These are phyloP conservation scores for Persicaria tinctoria DNA, from an alignment of 148 eudicot species.

Conservation along the genomic window DNA sequence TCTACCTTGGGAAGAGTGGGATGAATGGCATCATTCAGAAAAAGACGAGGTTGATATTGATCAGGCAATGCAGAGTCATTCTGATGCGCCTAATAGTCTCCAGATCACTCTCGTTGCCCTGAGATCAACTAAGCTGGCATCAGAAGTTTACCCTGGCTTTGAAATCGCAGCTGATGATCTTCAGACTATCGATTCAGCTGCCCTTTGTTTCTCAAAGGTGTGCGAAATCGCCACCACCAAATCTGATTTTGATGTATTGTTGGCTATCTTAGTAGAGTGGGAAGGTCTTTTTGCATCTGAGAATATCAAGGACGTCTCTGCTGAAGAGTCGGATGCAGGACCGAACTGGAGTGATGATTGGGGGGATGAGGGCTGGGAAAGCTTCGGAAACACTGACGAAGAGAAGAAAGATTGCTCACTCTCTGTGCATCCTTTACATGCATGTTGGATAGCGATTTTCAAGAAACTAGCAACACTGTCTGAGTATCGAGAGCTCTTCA, in stretches of 20 bases:
- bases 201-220: constrained; percentile 63
- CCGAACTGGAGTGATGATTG: constrained; percentile 75
- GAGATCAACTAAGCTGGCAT: constrained; percentile 63
- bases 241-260: constrained; percentile 49
- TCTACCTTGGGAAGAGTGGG: constrained; percentile 87
- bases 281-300: constrained; percentile 49
- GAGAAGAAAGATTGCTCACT: constrained; percentile 26
- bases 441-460: constrained; percentile 72
- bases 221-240: constrained; percentile 42
- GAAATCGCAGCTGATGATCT: constrained; percentile 71
- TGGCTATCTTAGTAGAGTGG: constrained; percentile 68
- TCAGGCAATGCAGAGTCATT: constrained; percentile 20
- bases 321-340: constrained; percentile 34
- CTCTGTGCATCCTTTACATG: constrained; percentile 68
- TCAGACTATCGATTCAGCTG: constrained; percentile 57
- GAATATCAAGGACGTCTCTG: constrained; percentile 30
- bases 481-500: constrained; percentile 31
- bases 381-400: constrained; percentile 53
- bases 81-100: constrained; percentile 57
- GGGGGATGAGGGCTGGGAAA: constrained; percentile 96
- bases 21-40: constrained; percentile 28
- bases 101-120: constrained; percentile 74
- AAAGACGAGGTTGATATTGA: constrained; percentile 23
- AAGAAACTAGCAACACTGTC: constrained; percentile 38
- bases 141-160: constrained; percentile 46